Evolutionary conservation across 2,329 filamentous ascomycete genomes (phyloP).

Genomic region (Aureobasidium sp.): DNA sequence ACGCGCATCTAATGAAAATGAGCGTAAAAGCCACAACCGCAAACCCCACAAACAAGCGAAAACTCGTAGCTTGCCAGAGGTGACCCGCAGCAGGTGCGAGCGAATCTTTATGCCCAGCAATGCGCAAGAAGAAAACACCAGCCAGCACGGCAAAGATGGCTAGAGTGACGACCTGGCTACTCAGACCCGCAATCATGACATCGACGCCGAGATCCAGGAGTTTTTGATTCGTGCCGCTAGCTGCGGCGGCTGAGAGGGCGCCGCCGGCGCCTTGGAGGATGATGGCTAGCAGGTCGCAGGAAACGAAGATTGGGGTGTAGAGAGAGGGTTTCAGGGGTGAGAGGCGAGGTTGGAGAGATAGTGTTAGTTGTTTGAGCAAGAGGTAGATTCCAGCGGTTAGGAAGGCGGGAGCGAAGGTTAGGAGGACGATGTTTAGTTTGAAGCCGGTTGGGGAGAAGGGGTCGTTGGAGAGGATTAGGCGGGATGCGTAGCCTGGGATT

Average conservation of each 20-base stretch:
- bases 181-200: constrained; percentile 50
- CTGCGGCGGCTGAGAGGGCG: constrained; percentile 46
- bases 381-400: constrained; percentile 39
- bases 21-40: constrained; percentile 20
- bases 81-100: neutral
- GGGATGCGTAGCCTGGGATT: constrained; percentile 30
- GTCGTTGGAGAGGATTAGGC: constrained; percentile 33
- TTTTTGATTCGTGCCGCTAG: constrained; percentile 23
- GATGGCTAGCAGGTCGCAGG: constrained; percentile 51
- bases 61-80: constrained; percentile 13
- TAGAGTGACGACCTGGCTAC: constrained; percentile 47
- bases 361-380: constrained; percentile 34
- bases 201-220: constrained; percentile 42
- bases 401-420: constrained; percentile 38
- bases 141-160: constrained; percentile 38
- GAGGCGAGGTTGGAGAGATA: constrained; percentile 31
- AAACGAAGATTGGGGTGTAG: constrained; percentile 50
- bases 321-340: constrained; percentile 21
- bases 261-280: constrained; percentile 50
- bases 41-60: constrained; percentile 22
- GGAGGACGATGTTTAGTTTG: constrained; percentile 35
- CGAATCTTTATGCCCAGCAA: neutral
- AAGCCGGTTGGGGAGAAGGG: constrained; percentile 36
- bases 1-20: constrained; percentile 23
- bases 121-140: constrained; percentile 26